Base-by-base conservation (phyloP, 345 rosid species). In the Gossypium mustelinum region DNA sequence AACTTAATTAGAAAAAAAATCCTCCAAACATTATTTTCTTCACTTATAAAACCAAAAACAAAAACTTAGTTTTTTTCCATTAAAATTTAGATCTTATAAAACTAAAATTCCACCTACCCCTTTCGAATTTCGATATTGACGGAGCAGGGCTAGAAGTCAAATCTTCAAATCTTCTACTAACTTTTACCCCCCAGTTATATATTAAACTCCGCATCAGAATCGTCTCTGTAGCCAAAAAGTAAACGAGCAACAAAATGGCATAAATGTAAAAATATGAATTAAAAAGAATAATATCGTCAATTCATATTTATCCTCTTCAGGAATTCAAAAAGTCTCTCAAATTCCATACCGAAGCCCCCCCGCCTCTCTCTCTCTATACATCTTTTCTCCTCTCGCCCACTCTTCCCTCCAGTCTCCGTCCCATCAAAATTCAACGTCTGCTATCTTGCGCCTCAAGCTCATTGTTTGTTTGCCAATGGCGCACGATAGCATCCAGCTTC, bases 401-500 rank as follows among this genome's bases (percentile, higher is more conserved):
- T 56, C 20, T 62, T 16, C 16, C 27, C 5, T 14, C 41, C 72
- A 0, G 18, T 4, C 12, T 4, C 16, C 13, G 25, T 48, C 47
- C 24, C 14, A 17, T 41, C 25, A 39, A 9, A 51, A 25, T 52
- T 7, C 60, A 17, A 27, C 73, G 17, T 27, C 25, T 17, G 17
- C 7, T 27, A 29, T 69, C 25, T 20, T 29, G 25, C 25, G 73
- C 73, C 27, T 51, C 25, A 10, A 12, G 0, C 55, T 22, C 39
- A 47, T 27, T 11, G 10, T 16, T 69, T 27, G 8, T 29, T 68
- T 2, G 8, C 20, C 17, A 24, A 85, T 87, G 94, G 87, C 84
- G 66, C 61, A 70, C 75, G 44, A 48, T 50, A 81, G 60, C 60
- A 66, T 64, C 14, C 87, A 90, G 75, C 83, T 91, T 2, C 97